Percentiles rank a stretch among this genome's conserved stretches.
Conservation (phyloP, 2,329 filamentous ascomycete species). For the Hypoxylon sp. region DNA sequence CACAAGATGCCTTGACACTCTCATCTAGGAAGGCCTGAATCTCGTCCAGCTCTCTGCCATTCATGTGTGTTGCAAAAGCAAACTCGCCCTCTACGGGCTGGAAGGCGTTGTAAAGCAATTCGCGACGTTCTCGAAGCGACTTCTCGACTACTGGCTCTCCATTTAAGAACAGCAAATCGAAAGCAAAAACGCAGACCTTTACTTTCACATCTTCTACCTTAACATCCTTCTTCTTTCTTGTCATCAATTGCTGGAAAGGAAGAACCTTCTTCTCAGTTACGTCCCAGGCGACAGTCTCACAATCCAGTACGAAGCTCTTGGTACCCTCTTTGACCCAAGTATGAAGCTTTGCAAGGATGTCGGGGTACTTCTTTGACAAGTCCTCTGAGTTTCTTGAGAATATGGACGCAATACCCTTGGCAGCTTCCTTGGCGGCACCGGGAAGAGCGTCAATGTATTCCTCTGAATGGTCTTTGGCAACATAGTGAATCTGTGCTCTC, state of each 20-base stretch:
- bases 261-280: constrained; percentile 94
- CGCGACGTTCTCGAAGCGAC: constrained; percentile 84
- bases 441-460: constrained; percentile 75
- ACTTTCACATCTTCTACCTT: constrained; percentile 96
- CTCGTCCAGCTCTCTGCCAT: constrained; percentile 91
- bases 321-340: constrained; percentile 92
- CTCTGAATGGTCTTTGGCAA: constrained; percentile 82
- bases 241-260: constrained; percentile 98
- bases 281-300: constrained; percentile 98
- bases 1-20: constrained; percentile 94
- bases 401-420: constrained; percentile 86
- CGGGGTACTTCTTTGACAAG: constrained; percentile 96
- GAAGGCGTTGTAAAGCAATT: constrained; percentile 81
- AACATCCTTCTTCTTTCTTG: constrained; percentile 96
- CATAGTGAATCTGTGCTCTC: constrained; percentile 97
- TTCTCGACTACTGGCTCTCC: constrained; percentile 91
- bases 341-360: constrained; percentile 89
- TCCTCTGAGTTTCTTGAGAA: constrained; percentile 99
- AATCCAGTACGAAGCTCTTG: constrained; percentile 97
- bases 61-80: constrained; percentile 86
- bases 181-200: constrained; percentile 97
- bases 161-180: constrained; percentile 94
- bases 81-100: constrained; percentile 89
- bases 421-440: constrained; percentile 74
- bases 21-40: constrained; percentile 95